Base-by-base conservation (phyloP, 148 eudicot species). In the Rhododendron simsii region DNA sequence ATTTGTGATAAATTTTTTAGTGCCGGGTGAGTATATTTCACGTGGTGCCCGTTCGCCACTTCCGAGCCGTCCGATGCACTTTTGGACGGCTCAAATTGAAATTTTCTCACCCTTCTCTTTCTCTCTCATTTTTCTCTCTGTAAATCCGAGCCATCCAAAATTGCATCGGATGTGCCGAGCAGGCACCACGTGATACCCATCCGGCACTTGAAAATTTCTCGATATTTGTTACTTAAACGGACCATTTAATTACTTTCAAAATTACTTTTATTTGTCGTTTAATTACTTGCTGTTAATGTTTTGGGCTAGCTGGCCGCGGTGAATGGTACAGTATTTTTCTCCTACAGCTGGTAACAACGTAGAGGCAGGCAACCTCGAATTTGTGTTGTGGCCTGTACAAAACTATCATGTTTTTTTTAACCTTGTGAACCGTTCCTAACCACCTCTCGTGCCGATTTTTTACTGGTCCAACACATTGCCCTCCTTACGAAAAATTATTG, bases 111-210 rank as follows among this genome's bases (percentile, higher is more conserved):
- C 7, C 44, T 7, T 41, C 7, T 41, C 45, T 41, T 41, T 41
- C 45, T 41, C 45, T 41, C 44, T 39, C 6, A 39, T 39, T 39
- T 39, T 39, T 39, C 6, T 39, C 7, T 41, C 45, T 41, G 0
- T 7, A 41, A 41, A 41, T 41, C 0, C 7, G 1, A 41, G 0
- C 45, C 1, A 1, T 41, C 45, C 7, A 0, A 41, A 41, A 41
- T 41, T 6, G 0, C 7, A 41, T 41, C 45, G 1, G 45, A 41
- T 0, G 1, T 41, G 7, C 7, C 45, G 0, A 41, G 0, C 45
- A 41, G 0, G 0, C 45, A 41, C 44, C 7, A 41, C 7, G 45
- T 41, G 8, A 41, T 0, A 41, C 45, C 45, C 7, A 5, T 7
- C 44, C 8, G 8, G 45, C 45, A 41, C 1, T 0, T 0, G 1